Base-by-base conservation (phyloP, 495 filamentous ascomycete species). In the Neurospora sp. region DNA sequence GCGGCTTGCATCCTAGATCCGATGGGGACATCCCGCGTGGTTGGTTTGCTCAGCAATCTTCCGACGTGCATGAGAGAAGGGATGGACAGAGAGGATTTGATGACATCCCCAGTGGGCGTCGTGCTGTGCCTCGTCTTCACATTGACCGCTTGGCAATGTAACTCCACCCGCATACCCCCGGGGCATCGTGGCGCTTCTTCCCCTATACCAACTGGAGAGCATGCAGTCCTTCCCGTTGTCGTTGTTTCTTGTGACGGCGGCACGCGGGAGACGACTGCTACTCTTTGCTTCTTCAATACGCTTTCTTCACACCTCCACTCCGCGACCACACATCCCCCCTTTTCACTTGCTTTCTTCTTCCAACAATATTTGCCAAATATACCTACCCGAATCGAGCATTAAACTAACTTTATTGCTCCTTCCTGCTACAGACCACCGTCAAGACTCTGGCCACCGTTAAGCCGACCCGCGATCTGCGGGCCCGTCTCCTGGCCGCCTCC, bases 391-490 rank as follows among this genome's bases (percentile, higher is more conserved):
- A 31, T 31, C 10, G 20, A 20, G 69, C 18, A 53, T 39, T 11
- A 11, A 71, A 35, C 18, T 75, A 65, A 73, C 78, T 79, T 71
- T 65, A 39, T 59, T 65, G 53, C 53, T 18, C 53, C 53, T 18
- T 61, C 5, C 44, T 20, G 42, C 69, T 71, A 35, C 72, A 91
- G 90, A 89, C 90, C 71, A 87, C 89, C 20, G 86, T 92, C 59
- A 88, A 88, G 72, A 88, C 90, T 12, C 76, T 97, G 37, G 86
- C 91, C 74, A 90, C 93, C 74, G 90, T 91, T 74, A 95, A 94
- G 81, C 92, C 93, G 16, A 91, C 89, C 40, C 89, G 93, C 16
- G 94, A 97, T 80, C 82, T 99, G 39, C 91, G 91, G 75, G 90
- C 90, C 5, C 87, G 94, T 70, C 83, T 99, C 35, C 82, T 91